These are phyloP conservation scores for Solanum chilense DNA, from an alignment of 257 asterid genomes.

Conservation along the genomic window DNA sequence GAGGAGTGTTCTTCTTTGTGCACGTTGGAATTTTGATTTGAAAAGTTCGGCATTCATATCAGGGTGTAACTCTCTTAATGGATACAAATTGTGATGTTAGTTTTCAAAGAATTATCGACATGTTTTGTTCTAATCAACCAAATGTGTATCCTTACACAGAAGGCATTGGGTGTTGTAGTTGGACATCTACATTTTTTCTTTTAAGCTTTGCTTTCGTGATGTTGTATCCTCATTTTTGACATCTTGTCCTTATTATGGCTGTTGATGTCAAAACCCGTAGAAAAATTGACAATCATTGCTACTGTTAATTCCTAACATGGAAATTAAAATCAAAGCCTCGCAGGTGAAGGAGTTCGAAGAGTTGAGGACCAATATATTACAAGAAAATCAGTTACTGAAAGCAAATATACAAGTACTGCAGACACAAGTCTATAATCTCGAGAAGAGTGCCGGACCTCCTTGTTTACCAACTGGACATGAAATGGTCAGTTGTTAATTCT, in stretches of 20 bases:
- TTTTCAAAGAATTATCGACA: background rate
- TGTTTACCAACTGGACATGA: conserved; percentile 23
- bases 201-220: background rate
- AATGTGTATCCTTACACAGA: background rate
- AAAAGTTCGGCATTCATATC: background rate
- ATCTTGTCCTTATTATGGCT: background rate
- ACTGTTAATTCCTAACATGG: conserved; percentile 30
- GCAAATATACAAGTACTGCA: conserved; percentile 38
- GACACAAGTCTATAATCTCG: conserved; percentile 40
- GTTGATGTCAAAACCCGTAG: background rate
- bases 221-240: background rate
- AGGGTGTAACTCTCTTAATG: background rate
- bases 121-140: background rate
- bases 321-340: conserved; percentile 40
- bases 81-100: background rate
- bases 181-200: background rate
- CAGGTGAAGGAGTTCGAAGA: conserved; percentile 74
- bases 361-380: conserved; percentile 33
- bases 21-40: background rate
- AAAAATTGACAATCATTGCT: background rate
- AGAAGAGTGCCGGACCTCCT: conserved; percentile 16
- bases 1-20: background rate
- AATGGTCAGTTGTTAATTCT: conserved; percentile 20
- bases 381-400: conserved; percentile 40
- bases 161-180: background rate